Evolutionary conservation across 148 eudicot species (phyloP).

Genomic region (Vaccinium vitisidaea): DNA sequence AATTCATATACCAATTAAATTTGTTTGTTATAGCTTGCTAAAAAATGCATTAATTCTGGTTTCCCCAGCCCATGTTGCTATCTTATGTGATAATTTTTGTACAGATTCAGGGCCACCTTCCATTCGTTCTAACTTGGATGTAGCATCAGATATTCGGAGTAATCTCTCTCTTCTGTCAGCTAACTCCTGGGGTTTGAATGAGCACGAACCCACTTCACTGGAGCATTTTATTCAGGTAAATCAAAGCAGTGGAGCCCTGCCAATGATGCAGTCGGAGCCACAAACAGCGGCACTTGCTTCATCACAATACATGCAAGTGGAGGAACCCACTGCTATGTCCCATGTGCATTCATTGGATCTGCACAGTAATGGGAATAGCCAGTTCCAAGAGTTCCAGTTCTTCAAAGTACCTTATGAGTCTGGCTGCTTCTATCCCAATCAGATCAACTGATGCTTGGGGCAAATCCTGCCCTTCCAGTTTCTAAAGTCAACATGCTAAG

Average conservation of each 20-base stretch:
- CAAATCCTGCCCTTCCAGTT: neutral
- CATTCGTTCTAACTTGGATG: slow-evolving; percentile 37
- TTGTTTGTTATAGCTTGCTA: neutral
- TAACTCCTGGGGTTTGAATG: slow-evolving; percentile 50
- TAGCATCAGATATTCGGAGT: slow-evolving; percentile 49
- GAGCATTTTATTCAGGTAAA: slow-evolving; percentile 30
- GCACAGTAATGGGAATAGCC: slow-evolving; percentile 12
- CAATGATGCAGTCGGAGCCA: slow-evolving; percentile 16
- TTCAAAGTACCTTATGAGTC: slow-evolving; percentile 19
- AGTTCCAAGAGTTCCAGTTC: slow-evolving; percentile 23
- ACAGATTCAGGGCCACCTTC: slow-evolving; percentile 34
- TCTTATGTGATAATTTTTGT: neutral
- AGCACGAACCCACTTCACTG: slow-evolving; percentile 31
- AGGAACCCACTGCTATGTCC: slow-evolving; percentile 7
- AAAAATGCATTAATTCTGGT: neutral
- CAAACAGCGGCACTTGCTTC: slow-evolving; percentile 2
- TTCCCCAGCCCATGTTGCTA: neutral
- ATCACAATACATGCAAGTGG: neutral
- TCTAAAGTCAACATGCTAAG: neutral
- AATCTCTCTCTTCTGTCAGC: slow-evolving; percentile 99
- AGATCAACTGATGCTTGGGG: slow-evolving; percentile 9
- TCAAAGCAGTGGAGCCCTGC: slow-evolving; percentile 15
- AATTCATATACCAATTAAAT: neutral
- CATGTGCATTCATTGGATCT: slow-evolving; percentile 6
- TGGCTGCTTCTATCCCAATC: slow-evolving; percentile 18